These are phyloP conservation scores for Ogataea wickerhamii DNA, from an alignment of 805 yeast genomes.

Conservation along the genomic window DNA sequence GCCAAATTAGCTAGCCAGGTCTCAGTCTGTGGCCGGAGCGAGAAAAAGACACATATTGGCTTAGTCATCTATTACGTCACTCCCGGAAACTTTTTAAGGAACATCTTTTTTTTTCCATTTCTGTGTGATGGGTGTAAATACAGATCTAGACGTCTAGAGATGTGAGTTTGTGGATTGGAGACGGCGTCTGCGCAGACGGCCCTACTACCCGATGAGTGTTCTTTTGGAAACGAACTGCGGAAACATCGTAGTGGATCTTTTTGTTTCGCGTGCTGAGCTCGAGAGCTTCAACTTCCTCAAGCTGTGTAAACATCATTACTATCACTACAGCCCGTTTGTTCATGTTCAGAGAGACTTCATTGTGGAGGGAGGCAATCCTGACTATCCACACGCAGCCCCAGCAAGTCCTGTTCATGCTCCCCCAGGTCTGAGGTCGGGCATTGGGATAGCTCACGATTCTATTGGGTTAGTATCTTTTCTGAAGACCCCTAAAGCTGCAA, in stretches of 20 bases:
- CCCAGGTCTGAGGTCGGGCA: not conserved
- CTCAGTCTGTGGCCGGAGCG: too few relatives aligned
- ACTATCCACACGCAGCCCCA: constrained; percentile 33
- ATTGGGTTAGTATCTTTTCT: constrained; percentile 35
- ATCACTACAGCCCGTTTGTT: constrained; percentile 48
- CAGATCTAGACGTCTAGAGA: too few relatives aligned
- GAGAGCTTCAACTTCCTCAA: constrained; percentile 48
- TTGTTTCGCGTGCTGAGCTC: constrained; percentile 32
- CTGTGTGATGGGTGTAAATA: too few relatives aligned
- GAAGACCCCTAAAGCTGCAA: constrained; percentile 14
- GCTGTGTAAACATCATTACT: constrained; percentile 50
- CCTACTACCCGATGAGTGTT: constrained; percentile 42
- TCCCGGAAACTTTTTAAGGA: too few relatives aligned
- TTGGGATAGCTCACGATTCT: constrained; percentile 21
- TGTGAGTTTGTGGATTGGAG: too few relatives aligned
- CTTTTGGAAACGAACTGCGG: constrained; percentile 40
- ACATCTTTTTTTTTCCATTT: too few relatives aligned
- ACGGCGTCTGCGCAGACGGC: too few relatives aligned
- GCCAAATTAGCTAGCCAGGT: too few relatives aligned
- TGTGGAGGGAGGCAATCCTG: constrained; percentile 48
- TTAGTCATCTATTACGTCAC: too few relatives aligned
- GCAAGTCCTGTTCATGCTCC: constrained; percentile 1
- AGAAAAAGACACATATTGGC: too few relatives aligned
- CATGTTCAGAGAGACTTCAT: constrained; percentile 38
- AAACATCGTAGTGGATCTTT: constrained; percentile 49